A percentile compares a stretch with the other conserved stretches of the same genome.
Conservation (phyloP, 345 rosid genomes). For the Viola odorata region DNA sequence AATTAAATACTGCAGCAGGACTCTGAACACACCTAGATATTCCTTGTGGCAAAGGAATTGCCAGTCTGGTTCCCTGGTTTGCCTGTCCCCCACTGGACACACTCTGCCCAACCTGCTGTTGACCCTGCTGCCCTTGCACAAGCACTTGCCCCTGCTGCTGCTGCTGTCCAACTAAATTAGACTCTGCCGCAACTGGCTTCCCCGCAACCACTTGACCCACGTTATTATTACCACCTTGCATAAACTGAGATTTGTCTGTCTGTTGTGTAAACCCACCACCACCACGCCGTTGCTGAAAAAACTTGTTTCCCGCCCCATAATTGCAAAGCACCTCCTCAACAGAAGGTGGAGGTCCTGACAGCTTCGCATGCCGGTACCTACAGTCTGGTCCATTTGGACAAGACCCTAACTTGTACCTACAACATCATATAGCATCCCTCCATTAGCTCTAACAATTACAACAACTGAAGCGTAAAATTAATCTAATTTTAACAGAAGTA, state of each 20-base stretch:
- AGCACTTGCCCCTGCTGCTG: constrained; percentile 31
- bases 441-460: not conserved
- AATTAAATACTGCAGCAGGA: constrained; percentile 70
- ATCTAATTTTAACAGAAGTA: not conserved
- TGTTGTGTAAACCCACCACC: constrained; percentile 32
- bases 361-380: constrained; percentile 88
- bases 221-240: constrained; percentile 38
- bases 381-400: constrained; percentile 99
- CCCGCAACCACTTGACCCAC: constrained; percentile 38
- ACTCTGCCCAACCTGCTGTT: constrained; percentile 60
- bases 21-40: constrained; percentile 98
- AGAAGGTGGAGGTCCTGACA: constrained; percentile 91
- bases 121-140: constrained; percentile 56
- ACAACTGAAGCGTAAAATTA: not conserved
- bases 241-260: constrained; percentile 52
- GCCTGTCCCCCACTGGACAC: constrained; percentile 36
- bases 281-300: constrained; percentile 1
- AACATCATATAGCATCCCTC: not conserved
- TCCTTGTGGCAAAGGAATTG: constrained; percentile 92
- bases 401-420: constrained; percentile 95
- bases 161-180: constrained; percentile 30
- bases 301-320: constrained; percentile 46
- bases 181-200: constrained; percentile 42
- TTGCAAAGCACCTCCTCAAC: constrained; percentile 85
- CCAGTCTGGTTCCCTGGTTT: constrained; percentile 58